Base-by-base conservation (phyloP, 768 basidiomycete species). In the Mycena latifolia region DNA sequence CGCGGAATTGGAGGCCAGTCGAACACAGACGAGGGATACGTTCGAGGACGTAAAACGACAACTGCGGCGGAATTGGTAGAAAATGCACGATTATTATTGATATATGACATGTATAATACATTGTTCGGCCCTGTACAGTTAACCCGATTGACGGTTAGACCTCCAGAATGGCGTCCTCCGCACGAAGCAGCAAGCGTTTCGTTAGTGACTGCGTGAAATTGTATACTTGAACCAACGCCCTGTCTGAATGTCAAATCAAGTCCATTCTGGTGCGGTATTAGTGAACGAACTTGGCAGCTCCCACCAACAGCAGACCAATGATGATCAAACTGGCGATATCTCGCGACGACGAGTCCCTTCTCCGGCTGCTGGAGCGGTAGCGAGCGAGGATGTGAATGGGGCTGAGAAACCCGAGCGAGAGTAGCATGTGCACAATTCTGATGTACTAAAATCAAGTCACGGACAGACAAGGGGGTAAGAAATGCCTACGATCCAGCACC, bases 131-230 rank as follows among this genome's bases (percentile, higher is more conserved):
- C 33, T 52, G 50, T 53, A 53, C 52, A 48, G 41, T 43, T 3
- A 33, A 52, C 51, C 61, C 31, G 54, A 33, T 37, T 24, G 37
- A 31, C 48, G 45, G 81, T 76, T 87, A 56, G 35, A 94, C 93
- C 76, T 94, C 93, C 37, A 94, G 79, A 64, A 94, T 94, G 3
- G 88, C 90, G 75, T 93, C 90, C 73, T 94, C 93, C 5, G 92
- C 92, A 33, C 90, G 86, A 11, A 88, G 80, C 35, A 94, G 80
- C 24, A 91, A 58, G 25, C 87, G 83, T 72, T 89, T 88, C 1
- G 90, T 85, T 33, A 85, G 72, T 37, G 73, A 79, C 72, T 91
- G 83, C 2, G 91, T 93, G 33, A 89, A 72, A 59, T 80, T 77
- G 74, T 93, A 94, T 3, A 94, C 89, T 67, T 90, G 85, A 72